A percentile compares a stretch with the other conserved stretches of the same genome.
These are phyloP conservation scores for Copromyces sp. DNA, from an alignment of 495 filamentous ascomycete species.

Conservation along the genomic window DNA sequence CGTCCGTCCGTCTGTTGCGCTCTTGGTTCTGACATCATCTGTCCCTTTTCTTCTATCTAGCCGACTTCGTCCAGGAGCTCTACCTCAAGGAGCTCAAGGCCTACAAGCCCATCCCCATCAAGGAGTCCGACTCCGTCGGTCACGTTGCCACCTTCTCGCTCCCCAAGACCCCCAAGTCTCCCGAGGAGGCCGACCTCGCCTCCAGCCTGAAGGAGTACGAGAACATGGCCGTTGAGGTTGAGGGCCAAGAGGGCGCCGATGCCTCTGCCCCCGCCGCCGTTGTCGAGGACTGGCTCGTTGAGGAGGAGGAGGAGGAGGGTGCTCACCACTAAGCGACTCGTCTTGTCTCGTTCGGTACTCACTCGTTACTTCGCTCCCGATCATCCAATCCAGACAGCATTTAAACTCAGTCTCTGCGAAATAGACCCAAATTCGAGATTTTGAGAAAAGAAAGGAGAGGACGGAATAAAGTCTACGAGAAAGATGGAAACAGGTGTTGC, in stretches of 20 bases:
- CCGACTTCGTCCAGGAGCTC: slow-evolving; percentile 91
- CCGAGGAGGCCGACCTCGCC: slow-evolving; percentile 86
- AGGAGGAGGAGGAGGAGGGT: slow-evolving; percentile 38
- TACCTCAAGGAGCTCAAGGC: slow-evolving; percentile 89
- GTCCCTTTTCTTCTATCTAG: slow-evolving; percentile 36
- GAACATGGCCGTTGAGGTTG: slow-evolving; percentile 82
- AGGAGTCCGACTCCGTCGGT: slow-evolving; percentile 76
- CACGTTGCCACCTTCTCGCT: slow-evolving; percentile 80
- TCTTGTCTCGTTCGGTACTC: not conserved
- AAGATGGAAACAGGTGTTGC: not conserved
- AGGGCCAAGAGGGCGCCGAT: slow-evolving; percentile 57
- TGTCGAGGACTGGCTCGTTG: slow-evolving; percentile 40
- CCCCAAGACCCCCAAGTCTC: slow-evolving; percentile 71
- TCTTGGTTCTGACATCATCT: not conserved
- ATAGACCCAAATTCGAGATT: not conserved
- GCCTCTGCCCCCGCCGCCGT: slow-evolving; percentile 26
- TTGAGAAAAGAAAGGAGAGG: not conserved
- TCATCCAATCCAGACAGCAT: not conserved
- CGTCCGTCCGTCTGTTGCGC: not conserved
- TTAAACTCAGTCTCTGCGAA: not conserved
- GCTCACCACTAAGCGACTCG: slow-evolving; percentile 5
- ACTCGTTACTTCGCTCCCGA: not conserved
- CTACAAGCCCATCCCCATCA: slow-evolving; percentile 80
- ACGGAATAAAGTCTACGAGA: not conserved
- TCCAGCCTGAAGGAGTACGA: slow-evolving; percentile 89